Evolutionary conservation across 2,329 filamentous ascomycete species (phyloP).

Genomic region (Gliomastix tumulicola): DNA sequence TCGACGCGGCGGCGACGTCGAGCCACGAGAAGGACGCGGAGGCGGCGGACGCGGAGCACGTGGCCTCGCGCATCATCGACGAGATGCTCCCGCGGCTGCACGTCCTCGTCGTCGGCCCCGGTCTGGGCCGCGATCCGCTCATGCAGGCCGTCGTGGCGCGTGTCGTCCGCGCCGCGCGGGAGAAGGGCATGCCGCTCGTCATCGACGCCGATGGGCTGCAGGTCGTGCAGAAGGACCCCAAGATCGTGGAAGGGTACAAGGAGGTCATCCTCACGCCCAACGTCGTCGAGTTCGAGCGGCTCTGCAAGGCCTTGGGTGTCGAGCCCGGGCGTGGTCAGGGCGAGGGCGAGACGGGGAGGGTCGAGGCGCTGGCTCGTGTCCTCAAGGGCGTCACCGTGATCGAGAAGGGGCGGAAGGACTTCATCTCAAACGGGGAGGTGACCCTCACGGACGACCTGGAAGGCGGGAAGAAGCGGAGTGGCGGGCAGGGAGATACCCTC

Average conservation of each 20-base stretch:
- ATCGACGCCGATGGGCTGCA: constrained; percentile 86
- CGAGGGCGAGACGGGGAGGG: constrained; percentile 32
- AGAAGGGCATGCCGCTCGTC: constrained; percentile 69
- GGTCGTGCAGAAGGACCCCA: constrained; percentile 68
- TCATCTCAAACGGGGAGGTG: constrained; percentile 70
- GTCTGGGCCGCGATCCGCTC: constrained; percentile 78
- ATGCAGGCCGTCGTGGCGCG: constrained; percentile 82
- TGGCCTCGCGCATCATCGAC: constrained; percentile 63
- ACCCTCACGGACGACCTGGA: constrained; percentile 72
- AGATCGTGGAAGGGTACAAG: constrained; percentile 71
- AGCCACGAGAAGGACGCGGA: constrained; percentile 24
- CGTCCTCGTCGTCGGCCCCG: constrained; percentile 87
- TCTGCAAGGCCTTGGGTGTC: constrained; percentile 70
- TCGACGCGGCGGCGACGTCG: constrained; percentile 30
- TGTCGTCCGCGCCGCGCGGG: constrained; percentile 72
- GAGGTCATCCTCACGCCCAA: constrained; percentile 91
- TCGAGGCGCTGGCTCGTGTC: constrained; percentile 63
- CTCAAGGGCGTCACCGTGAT: constrained; percentile 86
- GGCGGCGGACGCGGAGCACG: constrained; percentile 45
- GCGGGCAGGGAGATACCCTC: constrained; percentile 91
- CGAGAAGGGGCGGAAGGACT: constrained; percentile 79
- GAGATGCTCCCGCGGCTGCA: constrained; percentile 86
- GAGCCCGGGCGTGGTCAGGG: constrained; percentile 35
- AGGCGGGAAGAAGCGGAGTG: constrained; percentile 83
- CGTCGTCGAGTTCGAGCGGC: constrained; percentile 79